phyloP scores from a whole-genome alignment of 2,329 filamentous ascomycete species.

The Fusarium sp. region DNA sequence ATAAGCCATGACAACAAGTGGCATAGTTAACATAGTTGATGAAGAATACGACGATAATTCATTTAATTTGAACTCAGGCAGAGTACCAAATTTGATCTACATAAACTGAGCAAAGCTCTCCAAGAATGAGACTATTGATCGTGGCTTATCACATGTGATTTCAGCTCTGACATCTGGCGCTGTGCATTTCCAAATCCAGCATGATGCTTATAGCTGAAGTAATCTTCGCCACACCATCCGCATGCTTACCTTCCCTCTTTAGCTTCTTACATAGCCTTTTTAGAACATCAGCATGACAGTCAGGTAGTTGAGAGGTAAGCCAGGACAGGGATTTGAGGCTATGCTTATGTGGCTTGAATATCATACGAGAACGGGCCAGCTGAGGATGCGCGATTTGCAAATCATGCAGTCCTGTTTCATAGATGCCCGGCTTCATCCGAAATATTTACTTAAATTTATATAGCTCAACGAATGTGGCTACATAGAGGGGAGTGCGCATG shows the following conservation, averaged over 20 bases:
- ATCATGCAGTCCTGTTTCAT: not conserved
- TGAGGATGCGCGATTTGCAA: not conserved
- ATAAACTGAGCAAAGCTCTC: accelerated
- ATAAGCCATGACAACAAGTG: no score
- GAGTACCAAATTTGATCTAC: accelerated
- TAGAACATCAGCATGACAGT: not conserved
- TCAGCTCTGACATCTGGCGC: not conserved
- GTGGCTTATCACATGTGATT: not conserved
- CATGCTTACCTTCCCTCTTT: not conserved
- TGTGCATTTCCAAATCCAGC: not conserved
- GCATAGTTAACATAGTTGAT: not conserved
- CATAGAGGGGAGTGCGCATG: not conserved
- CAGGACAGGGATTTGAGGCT: not conserved
- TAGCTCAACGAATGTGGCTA: not conserved
- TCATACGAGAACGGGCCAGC: not conserved
- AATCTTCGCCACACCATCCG: not conserved
- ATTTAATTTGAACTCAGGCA: accelerated
- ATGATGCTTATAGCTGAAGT: not conserved
- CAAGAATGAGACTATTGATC: not conserved
- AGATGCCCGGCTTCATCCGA: not conserved
- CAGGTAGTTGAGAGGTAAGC: not conserved
- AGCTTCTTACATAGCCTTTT: not conserved
- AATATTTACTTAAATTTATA: accelerated
- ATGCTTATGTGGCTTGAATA: not conserved
- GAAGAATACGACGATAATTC: not conserved